A percentile compares a stretch with the other conserved stretches of the same genome.
Evolutionary conservation across 176 grass and related monocot genomes (phyloP).

Genomic region (Guadua angustifolia): DNA sequence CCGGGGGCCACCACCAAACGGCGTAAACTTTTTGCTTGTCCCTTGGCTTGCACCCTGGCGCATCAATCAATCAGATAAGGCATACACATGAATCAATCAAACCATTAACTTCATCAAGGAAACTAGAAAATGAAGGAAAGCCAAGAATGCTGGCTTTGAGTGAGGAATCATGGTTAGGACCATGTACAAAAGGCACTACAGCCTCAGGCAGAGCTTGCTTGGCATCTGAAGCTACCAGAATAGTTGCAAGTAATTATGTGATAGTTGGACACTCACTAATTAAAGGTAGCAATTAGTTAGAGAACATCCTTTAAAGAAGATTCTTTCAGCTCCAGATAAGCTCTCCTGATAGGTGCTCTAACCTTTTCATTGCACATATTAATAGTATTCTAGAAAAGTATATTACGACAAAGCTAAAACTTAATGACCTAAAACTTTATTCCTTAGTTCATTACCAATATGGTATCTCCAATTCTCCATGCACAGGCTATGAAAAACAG

Average conservation of each 20-base stretch:
- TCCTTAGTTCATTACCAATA: conserved; percentile 1
- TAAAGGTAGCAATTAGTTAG: conserved; percentile 64
- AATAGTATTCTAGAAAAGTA: conserved; percentile 14
- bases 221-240: conserved; percentile 58
- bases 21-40: conserved; percentile 77
- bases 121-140: conserved; percentile 43
- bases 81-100: conserved; percentile 37
- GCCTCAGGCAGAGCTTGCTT: conserved; percentile 46
- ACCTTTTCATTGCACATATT: conserved; percentile 42
- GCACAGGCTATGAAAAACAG: background rate
- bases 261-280: conserved; percentile 61
- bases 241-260: conserved; percentile 53
- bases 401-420: conserved; percentile 49
- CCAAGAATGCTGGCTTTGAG: conserved; percentile 50
- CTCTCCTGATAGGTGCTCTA: conserved; percentile 40
- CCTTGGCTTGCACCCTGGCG: conserved; percentile 65
- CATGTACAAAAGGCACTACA: conserved; percentile 47
- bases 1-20: conserved; percentile 78
- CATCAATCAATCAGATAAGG: conserved; percentile 42
- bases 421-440: conserved; percentile 13
- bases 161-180: conserved; percentile 59
- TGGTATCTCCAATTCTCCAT: background rate
- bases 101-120: conserved; percentile 28
- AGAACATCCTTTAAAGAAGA: conserved; percentile 59
- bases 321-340: conserved; percentile 58